Evolutionary conservation across 2,329 filamentous ascomycete genomes (phyloP).

Genomic region (Cercospora sp.): DNA sequence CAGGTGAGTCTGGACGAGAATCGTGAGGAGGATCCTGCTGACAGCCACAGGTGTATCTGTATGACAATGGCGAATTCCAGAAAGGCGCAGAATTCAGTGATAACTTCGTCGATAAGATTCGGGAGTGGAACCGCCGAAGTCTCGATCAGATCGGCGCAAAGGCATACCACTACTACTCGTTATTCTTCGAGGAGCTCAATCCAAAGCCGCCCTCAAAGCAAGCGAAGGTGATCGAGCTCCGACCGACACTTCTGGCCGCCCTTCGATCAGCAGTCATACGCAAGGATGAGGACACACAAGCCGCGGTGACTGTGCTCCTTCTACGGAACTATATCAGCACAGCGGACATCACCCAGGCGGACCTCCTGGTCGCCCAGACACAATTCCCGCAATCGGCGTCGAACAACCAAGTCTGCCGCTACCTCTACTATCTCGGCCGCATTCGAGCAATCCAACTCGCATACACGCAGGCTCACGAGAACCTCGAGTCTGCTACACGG

Average conservation of each 20-base stretch:
- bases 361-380: conserved; percentile 92
- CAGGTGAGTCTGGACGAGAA: conserved; percentile 31
- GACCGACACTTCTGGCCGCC: conserved; percentile 80
- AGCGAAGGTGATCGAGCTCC: conserved; percentile 81
- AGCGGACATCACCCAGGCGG: conserved; percentile 94
- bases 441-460: conserved; percentile 95
- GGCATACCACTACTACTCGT: conserved; percentile 95
- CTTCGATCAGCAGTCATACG: conserved; percentile 92
- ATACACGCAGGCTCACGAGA: conserved; percentile 95
- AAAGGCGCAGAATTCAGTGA: conserved; percentile 82
- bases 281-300: conserved; percentile 96
- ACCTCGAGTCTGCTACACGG: conserved; percentile 87
- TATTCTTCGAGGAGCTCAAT: conserved; percentile 89
- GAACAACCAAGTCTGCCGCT: conserved; percentile 97
- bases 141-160: conserved; percentile 91
- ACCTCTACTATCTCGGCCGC: conserved; percentile 94
- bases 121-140: conserved; percentile 86
- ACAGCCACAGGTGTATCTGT: conserved; percentile 77
- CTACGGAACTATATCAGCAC: conserved; percentile 95
- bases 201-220: conserved; percentile 86
- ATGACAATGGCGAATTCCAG: conserved; percentile 79
- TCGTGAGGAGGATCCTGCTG: conserved; percentile 5
- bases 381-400: conserved; percentile 91
- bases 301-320: conserved; percentile 89
- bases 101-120: conserved; percentile 78